Evolutionary conservation across 495 filamentous ascomycete species (phyloP).

Genomic region (Daldinia loculata): DNA sequence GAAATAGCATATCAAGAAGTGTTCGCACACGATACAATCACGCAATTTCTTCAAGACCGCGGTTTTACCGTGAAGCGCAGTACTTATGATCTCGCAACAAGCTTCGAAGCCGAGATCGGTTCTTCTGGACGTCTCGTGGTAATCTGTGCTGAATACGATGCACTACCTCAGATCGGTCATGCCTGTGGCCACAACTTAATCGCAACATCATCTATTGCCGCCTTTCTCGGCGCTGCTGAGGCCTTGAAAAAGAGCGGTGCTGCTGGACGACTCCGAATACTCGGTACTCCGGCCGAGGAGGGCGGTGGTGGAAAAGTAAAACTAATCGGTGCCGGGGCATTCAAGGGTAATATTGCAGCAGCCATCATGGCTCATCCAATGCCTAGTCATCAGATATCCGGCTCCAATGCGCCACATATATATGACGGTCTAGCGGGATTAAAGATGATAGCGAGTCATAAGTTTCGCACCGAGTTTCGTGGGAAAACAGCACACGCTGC

Average conservation of each 20-base stretch:
- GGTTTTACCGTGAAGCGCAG: constrained; percentile 57
- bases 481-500: constrained; percentile 65
- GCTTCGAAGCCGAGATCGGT: constrained; percentile 61
- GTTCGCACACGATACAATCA: constrained; percentile 62
- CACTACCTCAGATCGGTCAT: constrained; percentile 56
- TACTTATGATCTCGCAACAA: constrained; percentile 59
- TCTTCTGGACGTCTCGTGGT: constrained; percentile 59
- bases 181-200: constrained; percentile 74
- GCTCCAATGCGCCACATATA: constrained; percentile 6
- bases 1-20: constrained; percentile 65
- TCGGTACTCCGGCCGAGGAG: constrained; percentile 78
- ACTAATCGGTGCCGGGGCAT: constrained; percentile 61
- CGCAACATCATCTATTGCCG: constrained; percentile 66
- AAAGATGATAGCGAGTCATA: constrained; percentile 63
- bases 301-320: constrained; percentile 61
- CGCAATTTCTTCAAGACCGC: constrained; percentile 47
- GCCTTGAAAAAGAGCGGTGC: constrained; percentile 56
- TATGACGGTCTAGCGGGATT: constrained; percentile 50
- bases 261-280: constrained; percentile 64
- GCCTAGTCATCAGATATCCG: constrained; percentile 45
- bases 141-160: constrained; percentile 68
- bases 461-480: constrained; percentile 54
- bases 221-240: constrained; percentile 64
- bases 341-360: constrained; percentile 54
- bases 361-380: constrained; percentile 65